Conservation (phyloP, 2,329 filamentous ascomycete species). For the Diaporthe sp. region DNA sequence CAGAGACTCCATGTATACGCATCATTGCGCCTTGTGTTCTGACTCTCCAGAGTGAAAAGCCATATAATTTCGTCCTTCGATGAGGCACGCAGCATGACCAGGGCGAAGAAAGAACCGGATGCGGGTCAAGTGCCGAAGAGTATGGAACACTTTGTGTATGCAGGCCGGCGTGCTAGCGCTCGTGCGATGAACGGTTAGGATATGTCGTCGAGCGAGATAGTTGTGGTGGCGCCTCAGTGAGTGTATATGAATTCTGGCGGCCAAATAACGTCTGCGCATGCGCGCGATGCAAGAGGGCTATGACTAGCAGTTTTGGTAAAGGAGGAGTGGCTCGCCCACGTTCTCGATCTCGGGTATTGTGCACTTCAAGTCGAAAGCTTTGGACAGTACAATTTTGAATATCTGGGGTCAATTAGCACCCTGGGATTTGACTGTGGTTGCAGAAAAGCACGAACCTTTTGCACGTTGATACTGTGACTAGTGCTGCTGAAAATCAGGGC, state of each 20-base stretch:
- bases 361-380: conserved; percentile 98
- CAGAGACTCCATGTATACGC: conserved; percentile 2
- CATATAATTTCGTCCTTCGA: background rate
- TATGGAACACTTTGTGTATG: background rate
- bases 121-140: too few species aligned
- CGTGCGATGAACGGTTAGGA: background rate
- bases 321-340: conserved; percentile 92
- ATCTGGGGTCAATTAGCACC: conserved; percentile 71
- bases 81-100: background rate
- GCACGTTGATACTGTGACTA: conserved; percentile 99
- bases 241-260: background rate
- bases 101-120: background rate
- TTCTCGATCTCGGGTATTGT: conserved; percentile 99
- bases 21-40: conserved; percentile 8
- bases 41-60: background rate
- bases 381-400: conserved; percentile 99
- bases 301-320: conserved; percentile 79
- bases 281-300: background rate
- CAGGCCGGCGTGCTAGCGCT: background rate
- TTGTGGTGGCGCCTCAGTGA: background rate
- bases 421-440: background rate
- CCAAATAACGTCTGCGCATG: background rate
- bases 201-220: background rate
- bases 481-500: conserved; percentile 98
- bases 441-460: conserved; percentile 76